Evolutionary conservation across 2,329 filamentous ascomycete genomes (phyloP).

Genomic region (Neopestalotiopsis rosae): DNA sequence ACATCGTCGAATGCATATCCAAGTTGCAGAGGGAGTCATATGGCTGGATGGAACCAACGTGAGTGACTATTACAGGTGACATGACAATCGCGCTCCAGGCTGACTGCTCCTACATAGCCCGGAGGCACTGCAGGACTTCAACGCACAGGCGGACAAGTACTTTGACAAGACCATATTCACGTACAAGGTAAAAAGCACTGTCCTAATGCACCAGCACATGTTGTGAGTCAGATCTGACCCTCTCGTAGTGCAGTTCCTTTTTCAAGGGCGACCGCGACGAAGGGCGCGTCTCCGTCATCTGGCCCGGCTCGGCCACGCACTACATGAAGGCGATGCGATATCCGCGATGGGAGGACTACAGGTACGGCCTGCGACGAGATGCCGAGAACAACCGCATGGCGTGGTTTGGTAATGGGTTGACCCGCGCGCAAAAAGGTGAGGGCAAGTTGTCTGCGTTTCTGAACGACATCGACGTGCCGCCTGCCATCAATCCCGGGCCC

Average conservation of each 20-base stretch:
- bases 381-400: neutral
- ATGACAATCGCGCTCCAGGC: neutral
- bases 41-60: too few species aligned
- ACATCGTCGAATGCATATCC: neutral
- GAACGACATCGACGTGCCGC: neutral
- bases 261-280: neutral
- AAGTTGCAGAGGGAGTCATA: neutral
- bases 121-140: too few species aligned
- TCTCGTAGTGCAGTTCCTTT: too few species aligned
- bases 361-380: neutral
- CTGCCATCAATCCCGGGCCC: neutral
- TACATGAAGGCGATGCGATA: neutral
- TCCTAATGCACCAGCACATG: too few species aligned
- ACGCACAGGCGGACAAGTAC: too few species aligned
- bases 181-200: too few species aligned
- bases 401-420: neutral
- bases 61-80: too few species aligned
- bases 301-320: neutral
- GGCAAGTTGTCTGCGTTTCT: neutral
- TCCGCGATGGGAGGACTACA: constrained; percentile 7
- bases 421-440: neutral
- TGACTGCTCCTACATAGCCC: too few species aligned
- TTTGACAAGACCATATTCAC: too few species aligned
- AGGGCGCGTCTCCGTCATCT: neutral
- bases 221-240: too few species aligned